phyloP scores from a whole-genome alignment of 345 rosid genomes.

The Noccaea bulbosa region DNA sequence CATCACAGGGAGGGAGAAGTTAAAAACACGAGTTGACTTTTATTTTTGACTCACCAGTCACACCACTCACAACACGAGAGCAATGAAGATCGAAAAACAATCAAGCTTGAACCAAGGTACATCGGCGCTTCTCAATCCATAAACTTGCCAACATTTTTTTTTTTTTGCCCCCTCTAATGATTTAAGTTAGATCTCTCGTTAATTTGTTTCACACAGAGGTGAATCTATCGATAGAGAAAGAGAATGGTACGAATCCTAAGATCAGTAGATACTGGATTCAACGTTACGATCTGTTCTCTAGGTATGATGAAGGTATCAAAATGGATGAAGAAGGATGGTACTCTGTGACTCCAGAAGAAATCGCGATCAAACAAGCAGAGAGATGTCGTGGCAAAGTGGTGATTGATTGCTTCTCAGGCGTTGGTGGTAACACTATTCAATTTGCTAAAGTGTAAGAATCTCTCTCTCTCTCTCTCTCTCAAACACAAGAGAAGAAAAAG shows the following conservation, averaged over 20 bases:
- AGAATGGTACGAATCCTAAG: constrained; percentile 1
- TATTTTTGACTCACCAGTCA: constrained; percentile 16
- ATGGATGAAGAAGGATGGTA: constrained; percentile 64
- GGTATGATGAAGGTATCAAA: constrained; percentile 49
- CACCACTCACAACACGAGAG: background rate
- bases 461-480: too few species aligned
- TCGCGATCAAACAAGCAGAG: constrained; percentile 51
- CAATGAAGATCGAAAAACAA: constrained; percentile 26
- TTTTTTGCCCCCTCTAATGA: background rate
- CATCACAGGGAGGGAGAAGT: background rate
- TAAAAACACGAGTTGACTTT: constrained; percentile 14
- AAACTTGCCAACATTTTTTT: background rate
- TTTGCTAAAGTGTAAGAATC: constrained; percentile 53
- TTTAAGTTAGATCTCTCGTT: background rate
- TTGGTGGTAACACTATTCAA: constrained; percentile 64
- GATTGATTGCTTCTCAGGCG: constrained; percentile 56
- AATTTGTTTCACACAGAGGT: background rate
- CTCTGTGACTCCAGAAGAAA: constrained; percentile 55
- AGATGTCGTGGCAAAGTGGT: constrained; percentile 49
- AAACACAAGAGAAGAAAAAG: too few species aligned
- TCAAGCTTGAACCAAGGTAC: constrained; percentile 27
- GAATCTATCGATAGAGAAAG: constrained; percentile 8
- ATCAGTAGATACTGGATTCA: constrained; percentile 51
- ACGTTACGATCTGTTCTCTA: constrained; percentile 54
- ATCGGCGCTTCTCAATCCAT: background rate